These are phyloP conservation scores for Pythium apleroticum DNA, from an alignment of 352 stramenopile species.

Conservation along the genomic window DNA sequence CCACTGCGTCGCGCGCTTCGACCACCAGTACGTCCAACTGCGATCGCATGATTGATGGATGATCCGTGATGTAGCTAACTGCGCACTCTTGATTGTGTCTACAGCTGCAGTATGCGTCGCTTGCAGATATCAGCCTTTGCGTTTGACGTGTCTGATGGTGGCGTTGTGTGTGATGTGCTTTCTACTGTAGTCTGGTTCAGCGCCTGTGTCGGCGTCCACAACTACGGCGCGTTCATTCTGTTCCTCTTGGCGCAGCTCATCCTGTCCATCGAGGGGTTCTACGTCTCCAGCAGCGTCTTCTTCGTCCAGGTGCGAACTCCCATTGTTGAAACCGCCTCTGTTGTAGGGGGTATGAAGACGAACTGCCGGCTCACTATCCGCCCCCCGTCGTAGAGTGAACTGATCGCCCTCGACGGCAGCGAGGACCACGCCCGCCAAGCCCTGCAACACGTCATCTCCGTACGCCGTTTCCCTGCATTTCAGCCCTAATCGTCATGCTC, in stretches of 20 bases:
- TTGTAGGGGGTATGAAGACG: no score
- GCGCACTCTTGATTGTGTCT: background rate
- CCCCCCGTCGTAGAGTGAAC: conserved; percentile 45
- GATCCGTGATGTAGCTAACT: no score
- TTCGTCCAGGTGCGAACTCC: conserved; percentile 46
- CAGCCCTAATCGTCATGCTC: no score
- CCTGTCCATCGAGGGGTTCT: conserved; percentile 16
- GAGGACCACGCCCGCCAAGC: conserved; percentile 33
- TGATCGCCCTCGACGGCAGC: conserved; percentile 26
- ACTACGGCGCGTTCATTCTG: conserved; percentile 30
- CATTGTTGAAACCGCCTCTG: no score
- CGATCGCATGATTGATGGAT: background rate
- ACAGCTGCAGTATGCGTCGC: conserved; percentile 21
- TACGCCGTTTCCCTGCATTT: conserved; percentile 20
- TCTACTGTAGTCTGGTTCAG: conserved; percentile 36
- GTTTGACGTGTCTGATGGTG: background rate
- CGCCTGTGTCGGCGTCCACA: conserved; percentile 28
- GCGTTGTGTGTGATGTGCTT: background rate
- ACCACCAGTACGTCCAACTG: conserved; percentile 38
- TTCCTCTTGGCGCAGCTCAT: conserved; percentile 30
- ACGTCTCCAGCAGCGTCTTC: conserved; percentile 23
- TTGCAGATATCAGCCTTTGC: no score
- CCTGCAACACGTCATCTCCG: conserved; percentile 55
- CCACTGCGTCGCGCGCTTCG: conserved; percentile 85
- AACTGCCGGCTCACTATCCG: no score